Conservation (phyloP, 345 rosid species). For the Lumnitzera littorea region DNA sequence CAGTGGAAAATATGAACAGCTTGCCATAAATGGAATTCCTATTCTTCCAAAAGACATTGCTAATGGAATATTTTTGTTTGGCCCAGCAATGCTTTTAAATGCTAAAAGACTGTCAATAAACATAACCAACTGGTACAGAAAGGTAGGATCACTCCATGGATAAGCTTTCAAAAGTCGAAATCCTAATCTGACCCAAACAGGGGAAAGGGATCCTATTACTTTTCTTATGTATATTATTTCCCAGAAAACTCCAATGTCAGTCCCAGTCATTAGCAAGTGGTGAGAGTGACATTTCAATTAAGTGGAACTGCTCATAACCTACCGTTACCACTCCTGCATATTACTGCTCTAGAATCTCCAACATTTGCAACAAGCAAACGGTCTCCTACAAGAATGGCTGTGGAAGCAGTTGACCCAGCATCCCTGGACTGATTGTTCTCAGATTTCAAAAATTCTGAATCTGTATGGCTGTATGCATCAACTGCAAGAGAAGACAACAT, state of each 20-base stretch:
- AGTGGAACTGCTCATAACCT: slow-evolving; percentile 10
- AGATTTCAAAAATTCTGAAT: slow-evolving; percentile 82
- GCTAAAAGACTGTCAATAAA: too few relatives aligned
- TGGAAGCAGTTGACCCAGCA: slow-evolving; percentile 99
- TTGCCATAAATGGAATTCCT: too few relatives aligned
- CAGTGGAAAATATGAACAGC: neutral
- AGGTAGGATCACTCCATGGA: neutral
- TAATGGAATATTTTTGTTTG: too few relatives aligned
- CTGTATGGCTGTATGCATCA: slow-evolving; percentile 92
- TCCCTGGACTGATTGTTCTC: slow-evolving; percentile 91
- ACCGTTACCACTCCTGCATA: slow-evolving; percentile 95
- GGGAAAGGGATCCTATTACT: too few relatives aligned
- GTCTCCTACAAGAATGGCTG: slow-evolving; percentile 89
- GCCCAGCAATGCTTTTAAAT: too few relatives aligned
- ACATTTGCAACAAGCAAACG: slow-evolving; percentile 96
- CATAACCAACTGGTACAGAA: neutral
- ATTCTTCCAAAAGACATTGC: too few relatives aligned
- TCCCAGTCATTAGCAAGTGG: too few relatives aligned
- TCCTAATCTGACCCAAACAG: too few relatives aligned
- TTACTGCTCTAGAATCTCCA: slow-evolving; percentile 98
- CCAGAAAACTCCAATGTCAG: too few relatives aligned
- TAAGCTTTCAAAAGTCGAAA: neutral
- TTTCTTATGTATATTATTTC: too few relatives aligned
- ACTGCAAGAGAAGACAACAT: slow-evolving; percentile 32
- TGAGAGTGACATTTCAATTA: neutral